Evolutionary conservation across 257 asterid species (phyloP).

Genomic region (Solanum phureja): DNA sequence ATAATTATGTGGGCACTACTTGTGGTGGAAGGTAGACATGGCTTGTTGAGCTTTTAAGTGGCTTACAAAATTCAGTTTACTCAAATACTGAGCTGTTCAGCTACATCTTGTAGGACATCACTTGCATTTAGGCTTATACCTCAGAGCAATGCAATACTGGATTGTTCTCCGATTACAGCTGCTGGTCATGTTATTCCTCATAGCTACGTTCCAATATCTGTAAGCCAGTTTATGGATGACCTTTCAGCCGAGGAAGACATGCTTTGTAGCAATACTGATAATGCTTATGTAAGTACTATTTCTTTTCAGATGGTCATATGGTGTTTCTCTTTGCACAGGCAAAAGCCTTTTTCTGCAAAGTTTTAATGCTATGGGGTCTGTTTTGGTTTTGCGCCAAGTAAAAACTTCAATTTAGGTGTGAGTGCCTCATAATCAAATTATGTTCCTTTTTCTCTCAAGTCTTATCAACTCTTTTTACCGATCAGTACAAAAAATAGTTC

Average conservation of each 20-base stretch:
- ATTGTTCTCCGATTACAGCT: constrained; percentile 72
- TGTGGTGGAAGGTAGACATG: constrained; percentile 59
- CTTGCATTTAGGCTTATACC: constrained; percentile 91
- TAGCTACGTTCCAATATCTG: constrained; percentile 75
- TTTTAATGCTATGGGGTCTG: background rate
- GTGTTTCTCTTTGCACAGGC: background rate
- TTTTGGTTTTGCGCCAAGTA: background rate
- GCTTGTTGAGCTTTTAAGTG: background rate
- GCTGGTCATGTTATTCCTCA: constrained; percentile 96
- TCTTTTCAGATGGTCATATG: background rate
- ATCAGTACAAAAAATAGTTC: background rate
- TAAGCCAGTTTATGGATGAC: constrained; percentile 90
- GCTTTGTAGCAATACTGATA: constrained; percentile 42
- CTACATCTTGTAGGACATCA: constrained; percentile 60
- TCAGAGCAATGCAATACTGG: constrained; percentile 84
- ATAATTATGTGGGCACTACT: constrained; percentile 28
- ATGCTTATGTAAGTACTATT: constrained; percentile 49
- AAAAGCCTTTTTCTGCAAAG: background rate
- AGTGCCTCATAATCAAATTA: background rate
- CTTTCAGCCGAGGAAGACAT: constrained; percentile 80
- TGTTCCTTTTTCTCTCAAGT: background rate
- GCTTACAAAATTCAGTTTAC: constrained; percentile 2
- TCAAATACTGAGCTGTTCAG: background rate
- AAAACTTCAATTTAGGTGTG: background rate
- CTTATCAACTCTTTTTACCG: background rate